A percentile compares a stretch with the other conserved stretches of the same genome.
phyloP scores from a whole-genome alignment of 2,329 filamentous ascomycete genomes.

The Sporothrix schenckii region DNA sequence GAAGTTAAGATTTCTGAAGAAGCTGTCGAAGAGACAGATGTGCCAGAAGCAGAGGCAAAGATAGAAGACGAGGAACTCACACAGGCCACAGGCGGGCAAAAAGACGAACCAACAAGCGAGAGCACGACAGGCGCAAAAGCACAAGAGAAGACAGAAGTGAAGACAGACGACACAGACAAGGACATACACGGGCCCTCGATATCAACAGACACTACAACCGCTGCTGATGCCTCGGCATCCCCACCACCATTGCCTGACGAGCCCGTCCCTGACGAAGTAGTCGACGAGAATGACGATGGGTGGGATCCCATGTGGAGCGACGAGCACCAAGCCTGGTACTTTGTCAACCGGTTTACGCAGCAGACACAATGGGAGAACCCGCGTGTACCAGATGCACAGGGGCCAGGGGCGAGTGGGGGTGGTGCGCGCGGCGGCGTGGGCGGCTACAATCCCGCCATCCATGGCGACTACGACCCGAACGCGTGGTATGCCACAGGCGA shows the following conservation, averaged over 20 bases:
- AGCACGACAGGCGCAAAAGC: not conserved
- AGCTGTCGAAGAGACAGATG: not conserved
- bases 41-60: not conserved
- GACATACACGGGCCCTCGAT: not conserved
- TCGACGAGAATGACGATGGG: conserved; percentile 59
- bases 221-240: not conserved
- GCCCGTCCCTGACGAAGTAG: conserved; percentile 41
- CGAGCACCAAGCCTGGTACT: conserved; percentile 71
- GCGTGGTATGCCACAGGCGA: conserved; percentile 80
- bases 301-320: conserved; percentile 81
- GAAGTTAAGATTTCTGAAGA: not conserved
- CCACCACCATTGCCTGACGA: conserved; percentile 49
- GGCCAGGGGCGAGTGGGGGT: conserved; percentile 39
- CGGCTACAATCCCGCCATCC: conserved; percentile 94
- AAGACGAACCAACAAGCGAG: not conserved
- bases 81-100: not conserved
- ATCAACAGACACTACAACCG: not conserved
- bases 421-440: conserved; percentile 46
- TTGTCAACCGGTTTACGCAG: conserved; percentile 77
- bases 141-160: not conserved
- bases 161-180: not conserved
- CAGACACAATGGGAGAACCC: conserved; percentile 84
- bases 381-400: conserved; percentile 61
- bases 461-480: conserved; percentile 93
- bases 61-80: not conserved